A percentile compares a stretch with the other conserved stretches of the same genome.
Evolutionary conservation across 2,329 filamentous ascomycete genomes (phyloP).

Genomic region (Pyrenophora graminea): DNA sequence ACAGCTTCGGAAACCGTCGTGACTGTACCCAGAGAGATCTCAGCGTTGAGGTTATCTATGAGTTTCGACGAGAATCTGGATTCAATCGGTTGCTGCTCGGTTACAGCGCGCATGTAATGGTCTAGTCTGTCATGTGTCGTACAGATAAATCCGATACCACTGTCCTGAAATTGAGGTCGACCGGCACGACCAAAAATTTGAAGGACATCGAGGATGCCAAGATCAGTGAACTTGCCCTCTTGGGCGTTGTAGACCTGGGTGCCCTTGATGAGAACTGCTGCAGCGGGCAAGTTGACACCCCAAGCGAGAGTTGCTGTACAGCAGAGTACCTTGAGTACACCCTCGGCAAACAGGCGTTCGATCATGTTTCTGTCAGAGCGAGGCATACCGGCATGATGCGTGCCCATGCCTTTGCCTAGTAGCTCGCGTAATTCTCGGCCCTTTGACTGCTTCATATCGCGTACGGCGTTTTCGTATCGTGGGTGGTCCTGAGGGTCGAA

Average conservation of each 20-base stretch:
- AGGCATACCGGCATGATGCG: conserved; percentile 96
- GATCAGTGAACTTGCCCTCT: conserved; percentile 93
- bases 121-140: conserved; percentile 91
- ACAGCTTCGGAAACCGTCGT: conserved; percentile 92
- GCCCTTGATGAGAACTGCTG: conserved; percentile 96
- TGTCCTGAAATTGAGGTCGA: conserved; percentile 96
- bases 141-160: conserved; percentile 96
- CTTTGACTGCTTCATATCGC: conserved; percentile 83
- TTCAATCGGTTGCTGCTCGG: conserved; percentile 94
- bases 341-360: conserved; percentile 86
- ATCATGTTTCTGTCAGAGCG: conserved; percentile 93
- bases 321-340: conserved; percentile 94
- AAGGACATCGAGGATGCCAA: conserved; percentile 93
- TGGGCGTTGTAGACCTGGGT: conserved; percentile 96
- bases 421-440: conserved; percentile 88
- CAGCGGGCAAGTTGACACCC: conserved; percentile 97
- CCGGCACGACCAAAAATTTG: conserved; percentile 99
- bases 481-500: conserved; percentile 82
- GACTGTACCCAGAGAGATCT: conserved; percentile 90
- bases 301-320: conserved; percentile 97
- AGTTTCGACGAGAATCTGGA: conserved; percentile 93
- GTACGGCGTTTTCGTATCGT: conserved; percentile 75
- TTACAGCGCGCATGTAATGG: conserved; percentile 91
- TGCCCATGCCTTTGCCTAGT: conserved; percentile 86
- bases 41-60: conserved; percentile 95